phyloP scores from a whole-genome alignment of 371 early-diverging fungal genomes.

The Nematocida sp. region DNA sequence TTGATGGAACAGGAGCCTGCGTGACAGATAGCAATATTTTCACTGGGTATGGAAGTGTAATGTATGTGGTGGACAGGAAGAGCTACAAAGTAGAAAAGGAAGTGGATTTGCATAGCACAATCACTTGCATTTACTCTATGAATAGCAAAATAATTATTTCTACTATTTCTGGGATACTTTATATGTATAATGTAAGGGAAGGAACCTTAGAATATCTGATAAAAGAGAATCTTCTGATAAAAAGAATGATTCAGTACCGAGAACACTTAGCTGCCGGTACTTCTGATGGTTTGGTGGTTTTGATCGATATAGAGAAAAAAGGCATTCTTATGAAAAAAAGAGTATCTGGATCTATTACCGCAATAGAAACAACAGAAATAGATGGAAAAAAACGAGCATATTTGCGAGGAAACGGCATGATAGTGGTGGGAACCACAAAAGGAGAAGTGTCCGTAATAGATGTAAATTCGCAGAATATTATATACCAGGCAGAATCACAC shows the following conservation, averaged over 20 bases:
- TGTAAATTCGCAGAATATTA: background rate
- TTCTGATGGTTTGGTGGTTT: slow-evolving; percentile 30
- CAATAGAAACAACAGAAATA: background rate
- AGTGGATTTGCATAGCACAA: background rate
- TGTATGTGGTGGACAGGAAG: background rate
- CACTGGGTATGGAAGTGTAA: background rate
- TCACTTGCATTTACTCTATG: background rate
- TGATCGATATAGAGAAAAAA: background rate
- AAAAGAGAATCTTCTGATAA: slow-evolving; percentile 1
- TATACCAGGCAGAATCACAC: slow-evolving; percentile 10
- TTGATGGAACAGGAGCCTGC: background rate
- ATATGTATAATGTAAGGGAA: background rate
- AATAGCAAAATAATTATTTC: background rate
- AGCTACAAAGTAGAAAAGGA: background rate
- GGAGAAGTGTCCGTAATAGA: slow-evolving; percentile 16
- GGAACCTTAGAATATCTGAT: slow-evolving; percentile 8
- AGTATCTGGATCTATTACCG: background rate
- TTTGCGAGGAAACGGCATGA: background rate
- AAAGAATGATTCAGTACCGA: background rate
- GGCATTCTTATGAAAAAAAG: slow-evolving; percentile 8
- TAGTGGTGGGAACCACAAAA: slow-evolving; percentile 18
- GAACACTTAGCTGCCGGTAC: slow-evolving; percentile 6
- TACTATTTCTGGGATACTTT: slow-evolving; percentile 5
- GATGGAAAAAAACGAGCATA: background rate
- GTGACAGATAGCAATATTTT: background rate